Evolutionary conservation across 192 early-diverging fungal genomes (phyloP), one percentile per base, ranked within the genome.

Genomic region (Cladochytrium replicatum): DNA sequence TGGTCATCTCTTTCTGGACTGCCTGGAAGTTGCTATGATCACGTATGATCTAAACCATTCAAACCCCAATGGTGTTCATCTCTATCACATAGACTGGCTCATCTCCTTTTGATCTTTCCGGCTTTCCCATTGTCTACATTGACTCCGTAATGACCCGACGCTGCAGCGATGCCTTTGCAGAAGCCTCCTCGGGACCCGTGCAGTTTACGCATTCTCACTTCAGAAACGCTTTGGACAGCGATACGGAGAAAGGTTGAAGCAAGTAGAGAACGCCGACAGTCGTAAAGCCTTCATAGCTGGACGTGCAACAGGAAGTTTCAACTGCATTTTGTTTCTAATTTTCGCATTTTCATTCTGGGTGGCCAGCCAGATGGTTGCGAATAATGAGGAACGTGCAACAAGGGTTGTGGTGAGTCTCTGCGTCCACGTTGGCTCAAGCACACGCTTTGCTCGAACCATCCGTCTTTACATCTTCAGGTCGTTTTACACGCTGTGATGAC

Each of bases 31-130:
- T n/a, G n/a, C n/a, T n/a, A n/a, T n/a, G n/a, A n/a, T n/a, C n/a
- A n/a, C n/a, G n/a, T n/a, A n/a, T n/a, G 66, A 68, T 29, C 66
- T 61, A 3, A 24, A 26, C 7, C 23, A 29, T 23, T 60, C 60
- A 22, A 25, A n/a, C n/a, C n/a, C 80, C 82, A 74, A 91, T n/a
- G 55, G 58, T 22, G 41, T 91, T 6, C 86, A 89, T 66, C 84
- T 79, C 28, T 56, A 73, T 25, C 66, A 84, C 32, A 60, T 88
- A 42, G 73, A 69, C 44, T 37, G 24, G 30, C 23, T 49, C 15
- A 38, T 6, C 37, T 28, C 29, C 46, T 1, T 23, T 51, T 1
- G 46, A 55, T 41, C 32, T 48, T 34, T n/a, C 24, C 41, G 44
- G 43, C n/a, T 26, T 68, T 17, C 40, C 56, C 7, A 38, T 45